Base-by-base conservation (phyloP, 2,329 filamentous ascomycete species). In the Rhynchosporium agropyri region DNA sequence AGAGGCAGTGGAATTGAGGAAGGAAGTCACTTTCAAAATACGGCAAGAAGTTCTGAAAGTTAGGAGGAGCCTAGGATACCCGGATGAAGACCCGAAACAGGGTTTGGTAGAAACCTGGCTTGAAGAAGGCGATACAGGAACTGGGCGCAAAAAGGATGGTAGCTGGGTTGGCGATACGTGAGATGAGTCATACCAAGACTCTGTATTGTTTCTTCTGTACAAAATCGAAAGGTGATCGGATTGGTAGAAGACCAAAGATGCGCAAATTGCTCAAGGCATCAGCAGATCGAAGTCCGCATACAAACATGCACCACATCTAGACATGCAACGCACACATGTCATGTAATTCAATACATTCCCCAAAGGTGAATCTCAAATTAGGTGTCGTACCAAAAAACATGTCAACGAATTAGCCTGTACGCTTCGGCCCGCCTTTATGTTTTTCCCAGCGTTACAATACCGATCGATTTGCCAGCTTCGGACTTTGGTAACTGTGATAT, bases 81-180 rank as follows among this genome's bases (percentile, higher is more conserved):
- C 89, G 0, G 92, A 96, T 64, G 89, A 96, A 69, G 91, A 96
- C 69, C 87, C 90, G 0, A 88, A 89, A 68, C 83, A 87, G 54
- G 89, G 87, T 8, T 77, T 93, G 33, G 91, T 90, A 0, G 90
- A 94, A 76, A 97, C 92, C 1, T 98, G 91, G 89, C 79, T 83
- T 2, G 77, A 78, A 84, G 42, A 76, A 78, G 67, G 85, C 85
- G 75, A 74, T 0, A 79, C 79, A 65, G 73, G 76, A 40, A 83
- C 84, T 68, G 85, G 85, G 2, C 80, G 79, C 67, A 86, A 84
- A 79, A 77, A 82, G 54, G 86, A 88, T 73, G 84, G 82, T 31
- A 87, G 83, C 63, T 83, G 81, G 76, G 81, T 86, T 50, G 82
- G 81, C 69, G 84, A 88, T 73, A 69, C 70, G 5, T 70, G 48